Evolutionary conservation across 371 early-diverging fungal species (phyloP).

Genomic region (Apophysomyces ossiformis): DNA sequence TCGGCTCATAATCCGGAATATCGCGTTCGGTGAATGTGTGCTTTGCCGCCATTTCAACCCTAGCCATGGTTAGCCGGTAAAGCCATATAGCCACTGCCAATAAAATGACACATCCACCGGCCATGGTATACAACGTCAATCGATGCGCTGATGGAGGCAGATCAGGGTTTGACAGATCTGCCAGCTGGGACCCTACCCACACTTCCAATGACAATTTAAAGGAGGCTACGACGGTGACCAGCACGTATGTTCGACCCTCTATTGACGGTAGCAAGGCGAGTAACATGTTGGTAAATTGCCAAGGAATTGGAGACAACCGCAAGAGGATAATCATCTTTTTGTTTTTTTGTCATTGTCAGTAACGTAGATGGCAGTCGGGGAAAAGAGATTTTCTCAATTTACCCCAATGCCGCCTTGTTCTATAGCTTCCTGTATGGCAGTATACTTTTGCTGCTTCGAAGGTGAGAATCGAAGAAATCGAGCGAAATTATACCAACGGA

Average conservation of each 20-base stretch:
- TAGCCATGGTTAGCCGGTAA: conserved; percentile 31
- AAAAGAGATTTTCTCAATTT: conserved; percentile 10
- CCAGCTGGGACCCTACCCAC: conserved; percentile 49
- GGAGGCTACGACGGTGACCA: conserved; percentile 31
- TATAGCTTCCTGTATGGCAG: conserved; percentile 43
- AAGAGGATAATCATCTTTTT: conserved; percentile 38
- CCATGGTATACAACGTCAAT: conserved; percentile 40
- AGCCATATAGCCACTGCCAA: conserved; percentile 29
- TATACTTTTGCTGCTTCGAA: conserved; percentile 41
- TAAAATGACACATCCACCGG: conserved; percentile 26
- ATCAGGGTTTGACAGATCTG: conserved; percentile 36
- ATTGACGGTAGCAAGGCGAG: conserved; percentile 30
- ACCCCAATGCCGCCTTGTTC: conserved; percentile 43
- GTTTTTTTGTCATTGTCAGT: background rate
- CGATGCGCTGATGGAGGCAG: conserved; percentile 47
- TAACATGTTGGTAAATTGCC: conserved; percentile 36
- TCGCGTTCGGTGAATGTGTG: background rate
- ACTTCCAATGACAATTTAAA: conserved; percentile 42
- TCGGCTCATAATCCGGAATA: conserved; percentile 7
- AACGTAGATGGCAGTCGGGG: background rate
- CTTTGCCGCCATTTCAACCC: conserved; percentile 13
- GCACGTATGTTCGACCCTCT: conserved; percentile 22
- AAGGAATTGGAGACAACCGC: conserved; percentile 46
- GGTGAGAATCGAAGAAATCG: conserved; percentile 37
- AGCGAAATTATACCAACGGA: conserved; percentile 38